Evolutionary conservation across 2,329 filamentous ascomycete genomes (phyloP).

Genomic region (Stagonosporopsis chrysanthemi): DNA sequence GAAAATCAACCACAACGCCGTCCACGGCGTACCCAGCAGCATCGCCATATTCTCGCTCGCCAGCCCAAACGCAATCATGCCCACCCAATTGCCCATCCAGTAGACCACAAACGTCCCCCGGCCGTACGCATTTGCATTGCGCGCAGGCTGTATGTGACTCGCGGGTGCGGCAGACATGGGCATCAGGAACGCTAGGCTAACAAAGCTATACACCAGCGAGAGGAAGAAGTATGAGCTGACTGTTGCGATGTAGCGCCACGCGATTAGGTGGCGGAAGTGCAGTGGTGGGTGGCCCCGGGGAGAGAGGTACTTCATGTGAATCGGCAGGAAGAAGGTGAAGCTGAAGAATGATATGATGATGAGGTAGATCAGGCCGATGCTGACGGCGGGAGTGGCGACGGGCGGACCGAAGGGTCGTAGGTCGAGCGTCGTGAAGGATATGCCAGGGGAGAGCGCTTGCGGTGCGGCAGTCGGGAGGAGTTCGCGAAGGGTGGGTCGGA

Average conservation of each 20-base stretch:
- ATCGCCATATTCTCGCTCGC: conserved; percentile 72
- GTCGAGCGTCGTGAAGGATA: conserved; percentile 64
- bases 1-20: conserved; percentile 69
- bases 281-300: conserved; percentile 64
- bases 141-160: conserved; percentile 53
- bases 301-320: conserved; percentile 66
- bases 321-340: conserved; percentile 69
- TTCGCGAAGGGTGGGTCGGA: conserved; percentile 19
- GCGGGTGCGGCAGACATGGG: conserved; percentile 61
- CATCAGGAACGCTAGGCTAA: conserved; percentile 68
- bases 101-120: conserved; percentile 67
- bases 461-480: conserved; percentile 55
- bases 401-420: conserved; percentile 66
- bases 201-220: conserved; percentile 67
- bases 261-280: conserved; percentile 63
- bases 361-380: conserved; percentile 70
- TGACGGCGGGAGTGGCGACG: conserved; percentile 63
- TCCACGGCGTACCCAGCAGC: conserved; percentile 68
- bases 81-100: conserved; percentile 68
- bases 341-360: conserved; percentile 73
- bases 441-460: conserved; percentile 63
- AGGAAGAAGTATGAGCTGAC: conserved; percentile 67
- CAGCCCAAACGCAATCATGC: conserved; percentile 68
- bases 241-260: conserved; percentile 66
- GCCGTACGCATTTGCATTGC: conserved; percentile 63